Conservation (phyloP, 768 basidiomycete genomes). For the Rubroboletus pulcherrimus region DNA sequence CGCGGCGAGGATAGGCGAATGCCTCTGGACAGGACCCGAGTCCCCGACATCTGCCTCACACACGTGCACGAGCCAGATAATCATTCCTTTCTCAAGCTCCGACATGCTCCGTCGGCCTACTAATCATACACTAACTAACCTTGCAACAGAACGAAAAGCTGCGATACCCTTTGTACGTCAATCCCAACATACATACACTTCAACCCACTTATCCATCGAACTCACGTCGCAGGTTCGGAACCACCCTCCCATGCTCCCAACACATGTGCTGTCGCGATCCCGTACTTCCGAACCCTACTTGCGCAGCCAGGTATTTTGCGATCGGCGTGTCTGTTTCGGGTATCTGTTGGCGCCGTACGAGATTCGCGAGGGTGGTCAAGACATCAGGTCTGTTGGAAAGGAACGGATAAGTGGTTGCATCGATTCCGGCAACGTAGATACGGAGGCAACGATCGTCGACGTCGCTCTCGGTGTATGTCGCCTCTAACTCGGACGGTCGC, state of each 20-base stretch:
- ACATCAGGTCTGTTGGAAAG: neutral
- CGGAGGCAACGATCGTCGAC: neutral
- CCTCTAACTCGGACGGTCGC: too few species aligned
- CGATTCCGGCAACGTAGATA: neutral
- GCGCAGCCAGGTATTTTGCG: neutral
- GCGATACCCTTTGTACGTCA: neutral
- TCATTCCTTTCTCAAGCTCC: neutral
- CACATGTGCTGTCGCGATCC: neutral
- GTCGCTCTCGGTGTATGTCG: too few species aligned
- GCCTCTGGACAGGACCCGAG: neutral
- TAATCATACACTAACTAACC: neutral
- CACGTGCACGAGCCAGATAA: neutral
- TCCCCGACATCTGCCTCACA: neutral
- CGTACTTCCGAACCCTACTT: neutral
- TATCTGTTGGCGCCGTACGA: neutral
- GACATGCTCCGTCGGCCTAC: neutral
- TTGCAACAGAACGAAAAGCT: neutral
- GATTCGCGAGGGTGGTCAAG: neutral
- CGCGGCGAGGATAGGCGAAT: neutral
- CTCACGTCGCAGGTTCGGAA: neutral
- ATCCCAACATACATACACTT: neutral
- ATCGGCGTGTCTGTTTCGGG: neutral
- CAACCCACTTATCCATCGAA: neutral
- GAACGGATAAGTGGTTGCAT: neutral
- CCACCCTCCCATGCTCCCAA: neutral